phyloP scores from a whole-genome alignment of 1,284 basidiomycete genomes.

The Calocybe gambosa region DNA sequence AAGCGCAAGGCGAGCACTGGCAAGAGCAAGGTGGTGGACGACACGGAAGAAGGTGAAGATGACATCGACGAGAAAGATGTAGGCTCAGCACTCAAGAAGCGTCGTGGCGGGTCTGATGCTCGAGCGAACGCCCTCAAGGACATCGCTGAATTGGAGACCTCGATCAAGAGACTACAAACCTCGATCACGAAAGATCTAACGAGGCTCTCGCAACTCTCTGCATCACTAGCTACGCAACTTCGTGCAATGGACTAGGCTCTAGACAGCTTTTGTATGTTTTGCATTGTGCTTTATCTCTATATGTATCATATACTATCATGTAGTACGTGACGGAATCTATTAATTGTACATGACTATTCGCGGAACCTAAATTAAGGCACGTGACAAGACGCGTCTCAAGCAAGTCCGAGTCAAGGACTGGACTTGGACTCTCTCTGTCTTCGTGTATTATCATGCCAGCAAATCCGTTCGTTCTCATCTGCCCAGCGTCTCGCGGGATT shows the following conservation, averaged over 20 bases:
- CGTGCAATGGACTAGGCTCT: constrained; percentile 11
- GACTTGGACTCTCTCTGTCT: no score
- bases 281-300: constrained; percentile 12
- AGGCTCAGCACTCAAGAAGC: constrained; percentile 14
- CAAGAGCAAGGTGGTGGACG: constrained; percentile 35
- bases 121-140: constrained; percentile 15
- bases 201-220: constrained; percentile 16
- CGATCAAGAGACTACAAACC: constrained; percentile 18
- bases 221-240: constrained; percentile 13
- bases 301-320: constrained; percentile 8
- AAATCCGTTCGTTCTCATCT: constrained; percentile 41
- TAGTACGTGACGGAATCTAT: constrained; percentile 7
- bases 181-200: constrained; percentile 17
- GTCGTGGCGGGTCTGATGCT: constrained; percentile 11
- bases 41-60: constrained; percentile 33
- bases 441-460: constrained; percentile 14
- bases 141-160: constrained; percentile 16
- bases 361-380: not conserved
- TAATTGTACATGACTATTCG: not conserved
- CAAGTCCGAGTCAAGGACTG: no score
- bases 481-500: constrained; percentile 45
- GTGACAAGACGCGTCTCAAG: not conserved
- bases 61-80: constrained; percentile 19
- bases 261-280: constrained; percentile 5
- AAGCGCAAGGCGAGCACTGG: constrained; percentile 20